Conservation (phyloP, 306 rosid genomes). For the Medicago ruthenica region DNA sequence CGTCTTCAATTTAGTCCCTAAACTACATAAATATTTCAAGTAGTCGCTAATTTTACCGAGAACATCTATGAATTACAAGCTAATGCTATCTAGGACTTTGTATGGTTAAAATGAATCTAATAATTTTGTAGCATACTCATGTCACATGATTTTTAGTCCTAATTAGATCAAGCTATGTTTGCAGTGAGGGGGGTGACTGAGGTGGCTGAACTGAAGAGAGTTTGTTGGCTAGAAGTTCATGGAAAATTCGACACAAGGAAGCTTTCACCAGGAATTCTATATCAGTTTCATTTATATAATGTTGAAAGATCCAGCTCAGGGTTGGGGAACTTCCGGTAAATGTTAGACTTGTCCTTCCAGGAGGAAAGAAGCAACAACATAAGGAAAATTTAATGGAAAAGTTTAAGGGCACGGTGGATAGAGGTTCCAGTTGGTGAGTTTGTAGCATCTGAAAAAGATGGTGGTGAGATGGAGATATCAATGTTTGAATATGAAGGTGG, state of each 20-base stretch:
- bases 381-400: conserved; percentile 47
- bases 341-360: conserved; percentile 60
- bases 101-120: neutral
- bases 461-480: conserved; percentile 58
- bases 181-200: conserved; percentile 62
- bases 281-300: conserved; percentile 59
- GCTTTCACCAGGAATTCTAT: conserved; percentile 62
- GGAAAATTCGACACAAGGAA: conserved; percentile 65
- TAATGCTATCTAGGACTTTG: neutral
- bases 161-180: conserved; percentile 1
- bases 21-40: too few species aligned
- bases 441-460: conserved; percentile 39
- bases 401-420: conserved; percentile 51
- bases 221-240: conserved; percentile 76
- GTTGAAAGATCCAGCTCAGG: conserved; percentile 56
- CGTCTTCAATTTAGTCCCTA: too few species aligned
- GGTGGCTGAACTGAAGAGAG: conserved; percentile 59
- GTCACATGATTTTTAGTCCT: neutral
- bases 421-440: conserved; percentile 68
- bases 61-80: too few species aligned
- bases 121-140: neutral
- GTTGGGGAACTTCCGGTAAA: conserved; percentile 83
- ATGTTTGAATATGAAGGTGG: conserved; percentile 64
- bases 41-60: too few species aligned
- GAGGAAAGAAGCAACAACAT: conserved; percentile 54